Base-by-base conservation (phyloP, 805 yeast species). In the Sugiyamaella boreocaroliniensis region DNA sequence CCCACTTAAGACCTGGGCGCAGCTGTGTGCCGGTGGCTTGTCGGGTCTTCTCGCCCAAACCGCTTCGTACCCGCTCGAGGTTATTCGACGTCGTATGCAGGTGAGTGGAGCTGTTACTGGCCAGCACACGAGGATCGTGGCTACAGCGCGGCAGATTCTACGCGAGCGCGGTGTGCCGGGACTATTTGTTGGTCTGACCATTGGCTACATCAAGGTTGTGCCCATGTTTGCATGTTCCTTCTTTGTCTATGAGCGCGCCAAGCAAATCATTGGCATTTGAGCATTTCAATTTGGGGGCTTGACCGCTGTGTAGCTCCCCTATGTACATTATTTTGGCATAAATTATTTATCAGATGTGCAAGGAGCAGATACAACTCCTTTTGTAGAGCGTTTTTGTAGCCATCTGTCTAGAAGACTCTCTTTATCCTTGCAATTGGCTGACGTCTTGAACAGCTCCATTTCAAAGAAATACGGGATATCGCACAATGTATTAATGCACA, bases 191-290 rank as follows among this genome's bases (percentile, higher is more conserved):
- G 99, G 99, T 1, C 77, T 93, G 62, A 84, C 93, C 59, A 92
- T 93, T 60, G 99, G 99, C 0, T 93, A 89, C 68, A 79, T 93
- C 61, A 93, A 93, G 69, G 96, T 93, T 37, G 81, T 87, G 16
- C 99, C 99, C 8, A 93, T 93, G 99, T 92, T 84, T 63, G 96
- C 98, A 40, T 90, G 97, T 68, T 85, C 97, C 14, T 92, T 92
- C 68, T 90, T 81, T 66, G 97, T 92, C 40, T 93, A 93, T 69
- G 99, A 92, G 70, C 76, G 96, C 54, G 76, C 83, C 70, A 93
- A 93, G 71, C 72, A 72, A 60, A 68, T 75, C 50, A 69, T 93
- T 50, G 86, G 87, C 43, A 86, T 89, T 45, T 82, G 61, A 52
- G 26, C 6, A 6, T 22, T 22, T 22, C 26, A 22, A 22, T 4